Evolutionary conservation across 2,329 filamentous ascomycete genomes (phyloP), one percentile per base, ranked within the genome.

Genomic region (Fusarium liriodendri): DNA sequence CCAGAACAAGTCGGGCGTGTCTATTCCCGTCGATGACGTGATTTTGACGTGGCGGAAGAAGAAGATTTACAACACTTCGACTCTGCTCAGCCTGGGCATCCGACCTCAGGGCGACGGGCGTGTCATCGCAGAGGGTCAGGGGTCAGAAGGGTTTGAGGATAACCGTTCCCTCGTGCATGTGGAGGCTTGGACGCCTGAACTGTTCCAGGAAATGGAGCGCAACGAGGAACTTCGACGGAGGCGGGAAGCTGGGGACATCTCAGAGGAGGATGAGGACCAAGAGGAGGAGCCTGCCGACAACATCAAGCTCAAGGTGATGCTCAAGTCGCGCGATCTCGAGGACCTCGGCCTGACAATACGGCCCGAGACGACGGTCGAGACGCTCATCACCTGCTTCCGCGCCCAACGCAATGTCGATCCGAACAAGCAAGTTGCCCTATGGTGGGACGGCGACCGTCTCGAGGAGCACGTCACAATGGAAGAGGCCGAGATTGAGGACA

Each of bases 1-100:
- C 63, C 92, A 95, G 78, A 81, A 80, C 2, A 87, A 81, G 2
- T 82, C 84, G 3, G 79, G 80, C 2, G 60, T 81, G 7, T 37
- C 75, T 11, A 76, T 87, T 9, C 73, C 81, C 3, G 74, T 80
- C 3, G 84, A 88, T 4, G 84, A 86, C 1, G 84, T 97, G 20
- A 93, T 97, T 76, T 87, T 98, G 64, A 97, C 94, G 0, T 98
- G 94, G 92, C 92, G 91, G 72, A 88, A 90, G 29, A 90, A 89
- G 67, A 89, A 90, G 68, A 83, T 98, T 4, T 98, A 93, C 79
- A 90, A 93, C 73, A 88, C 89, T n/a, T 94, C 93, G 6, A 95
- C 92, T 1, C 92, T 94, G 67, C 87, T 87, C 62, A 91, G 89
- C 57, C 84, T 97, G 8, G 91, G 91, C 8, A 88, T 97, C 54